A percentile compares a stretch with the other conserved stretches of the same genome.
phyloP scores from a whole-genome alignment of 345 rosid species.

The Pelargonium nanum region DNA sequence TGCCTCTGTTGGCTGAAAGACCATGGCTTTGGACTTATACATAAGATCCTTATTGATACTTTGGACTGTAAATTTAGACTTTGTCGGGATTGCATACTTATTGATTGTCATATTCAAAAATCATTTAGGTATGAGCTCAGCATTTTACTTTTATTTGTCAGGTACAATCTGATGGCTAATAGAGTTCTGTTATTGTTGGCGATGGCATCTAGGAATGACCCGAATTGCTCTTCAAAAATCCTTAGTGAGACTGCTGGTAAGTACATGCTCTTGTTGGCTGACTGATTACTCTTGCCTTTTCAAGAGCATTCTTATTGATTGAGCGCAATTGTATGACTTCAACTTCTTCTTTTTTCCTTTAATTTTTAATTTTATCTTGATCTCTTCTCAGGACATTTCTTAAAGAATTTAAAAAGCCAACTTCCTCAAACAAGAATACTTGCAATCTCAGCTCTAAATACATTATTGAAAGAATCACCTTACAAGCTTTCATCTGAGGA shows the following conservation, averaged over 20 bases:
- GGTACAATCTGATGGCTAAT: slow-evolving; percentile 98
- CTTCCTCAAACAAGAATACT: slow-evolving; percentile 99
- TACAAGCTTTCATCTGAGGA: slow-evolving; percentile 54
- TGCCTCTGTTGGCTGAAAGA: neutral
- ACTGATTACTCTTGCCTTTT: neutral
- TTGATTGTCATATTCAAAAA: neutral
- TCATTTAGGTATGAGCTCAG: slow-evolving; percentile 4
- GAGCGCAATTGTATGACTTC: neutral
- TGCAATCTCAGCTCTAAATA: slow-evolving; percentile 92
- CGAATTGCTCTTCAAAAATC: slow-evolving; percentile 58
- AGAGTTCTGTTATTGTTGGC: slow-evolving; percentile 87
- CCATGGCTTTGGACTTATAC: neutral
- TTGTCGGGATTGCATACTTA: neutral
- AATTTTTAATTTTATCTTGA: slow-evolving; percentile 7
- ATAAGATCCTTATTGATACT: too few species aligned
- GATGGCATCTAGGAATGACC: slow-evolving; percentile 69
- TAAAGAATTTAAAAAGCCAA: slow-evolving; percentile 87
- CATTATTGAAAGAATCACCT: slow-evolving; percentile 85
- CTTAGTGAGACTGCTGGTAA: slow-evolving; percentile 81
- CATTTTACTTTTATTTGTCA: slow-evolving; percentile 19
- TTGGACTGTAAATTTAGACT: neutral
- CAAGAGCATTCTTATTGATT: neutral
- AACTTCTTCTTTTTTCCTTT: too few species aligned
- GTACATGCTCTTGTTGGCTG: slow-evolving; percentile 8
- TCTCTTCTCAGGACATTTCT: slow-evolving; percentile 71